Evolutionary conservation across 108 stramenopile genomes (phyloP), one percentile per base, ranked within the genome.

Genomic region (Chaetoceros tenuissimus): DNA sequence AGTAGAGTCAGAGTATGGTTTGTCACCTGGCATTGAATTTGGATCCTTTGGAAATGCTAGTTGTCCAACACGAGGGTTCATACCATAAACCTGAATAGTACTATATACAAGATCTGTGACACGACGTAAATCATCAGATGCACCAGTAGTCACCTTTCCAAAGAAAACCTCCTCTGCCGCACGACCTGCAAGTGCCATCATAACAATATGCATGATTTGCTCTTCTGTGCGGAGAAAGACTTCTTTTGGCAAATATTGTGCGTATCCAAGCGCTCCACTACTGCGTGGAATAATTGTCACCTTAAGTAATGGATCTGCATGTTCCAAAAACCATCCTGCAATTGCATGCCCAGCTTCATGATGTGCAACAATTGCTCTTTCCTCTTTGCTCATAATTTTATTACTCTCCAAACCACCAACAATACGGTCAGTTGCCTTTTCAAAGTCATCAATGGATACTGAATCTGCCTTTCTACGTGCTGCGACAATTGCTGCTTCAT

Each of bases 291-390:
- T 92, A 46, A 98, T 98, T 31, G 95, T 96, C 25, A 98, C 96
- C 78, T 98, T 98, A 51, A 96, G 59, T 23, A 98, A 74, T 3
- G 95, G 97, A 69, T 96, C 96, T 1, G 94, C 93, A 74, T 98
- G 92, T 69, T 96, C 90, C 53, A 98, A 72, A 69, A 95, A 94
- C 95, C 95, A 96, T 47, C 77, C 76, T n/a, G 71, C 92, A 22
- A 96, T 87, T 22, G 95, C 94, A 61, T 98, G 95, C n/a, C 97
- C 97, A 10, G 97, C 95, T 78, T 98, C 97, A 66, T 98, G 97
- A 74, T 96, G 85, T 1, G 97, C 97, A 25, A 98, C 96, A 34
- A 96, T 94, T 19, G 68, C 55, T 57, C 78, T 78, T 72, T 98
- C 94, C 34, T 92, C 83, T 19, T 70, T 59, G 44, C 85, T 77